phyloP scores from a whole-genome alignment of 73 alveolate genomes.

The Stentor roeselii region DNA sequence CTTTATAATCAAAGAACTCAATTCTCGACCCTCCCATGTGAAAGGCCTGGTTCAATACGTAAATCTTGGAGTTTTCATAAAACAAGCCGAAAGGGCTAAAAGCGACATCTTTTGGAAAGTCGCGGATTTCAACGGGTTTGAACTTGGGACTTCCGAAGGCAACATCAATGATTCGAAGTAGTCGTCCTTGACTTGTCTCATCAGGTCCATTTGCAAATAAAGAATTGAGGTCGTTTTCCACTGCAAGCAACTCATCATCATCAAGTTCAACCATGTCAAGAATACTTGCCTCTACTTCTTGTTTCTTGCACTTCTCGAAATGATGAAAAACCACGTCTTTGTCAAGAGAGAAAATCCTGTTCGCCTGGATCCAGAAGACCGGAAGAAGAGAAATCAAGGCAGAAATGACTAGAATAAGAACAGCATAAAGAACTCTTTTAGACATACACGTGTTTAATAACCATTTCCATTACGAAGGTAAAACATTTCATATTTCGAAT shows the following conservation, averaged over 20 bases:
- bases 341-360: background rate
- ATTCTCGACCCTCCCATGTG: background rate
- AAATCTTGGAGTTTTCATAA: background rate
- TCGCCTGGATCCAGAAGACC: background rate
- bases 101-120: background rate
- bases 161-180: background rate
- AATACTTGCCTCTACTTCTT: background rate
- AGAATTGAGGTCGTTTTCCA: background rate
- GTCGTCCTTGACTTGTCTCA: background rate
- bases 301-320: background rate
- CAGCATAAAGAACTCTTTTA: too few species aligned
- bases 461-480: too few species aligned
- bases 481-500: too few species aligned
- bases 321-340: slow-evolving; percentile 11
- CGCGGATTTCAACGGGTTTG: background rate
- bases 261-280: background rate
- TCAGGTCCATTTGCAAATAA: background rate
- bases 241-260: background rate
- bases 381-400: too few species aligned
- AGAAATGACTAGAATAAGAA: too few species aligned
- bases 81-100: background rate
- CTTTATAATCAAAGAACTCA: background rate
- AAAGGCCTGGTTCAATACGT: slow-evolving; percentile 22
- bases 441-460: too few species aligned
- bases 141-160: background rate